Conservation (phyloP, 2,329 filamentous ascomycete species). For the Aspergillus sp. region DNA sequence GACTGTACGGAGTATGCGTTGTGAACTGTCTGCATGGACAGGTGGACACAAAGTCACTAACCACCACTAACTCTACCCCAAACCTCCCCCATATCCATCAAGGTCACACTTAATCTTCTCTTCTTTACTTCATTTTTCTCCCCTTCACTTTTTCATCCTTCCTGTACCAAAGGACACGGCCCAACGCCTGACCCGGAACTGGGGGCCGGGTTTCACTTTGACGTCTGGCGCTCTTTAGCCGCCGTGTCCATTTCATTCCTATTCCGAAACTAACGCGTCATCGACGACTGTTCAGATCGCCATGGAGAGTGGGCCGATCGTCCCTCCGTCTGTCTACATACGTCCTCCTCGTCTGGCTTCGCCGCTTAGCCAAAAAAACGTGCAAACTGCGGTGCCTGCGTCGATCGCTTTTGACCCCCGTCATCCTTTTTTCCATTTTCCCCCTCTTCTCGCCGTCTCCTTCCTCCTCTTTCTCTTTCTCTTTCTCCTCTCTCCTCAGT, state of each 20-base stretch:
- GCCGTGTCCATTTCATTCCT: conserved; percentile 7
- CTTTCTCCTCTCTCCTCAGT: neutral
- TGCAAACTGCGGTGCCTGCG: conserved; percentile 1
- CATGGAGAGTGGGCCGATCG: conserved; percentile 19
- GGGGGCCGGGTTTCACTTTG: conserved; percentile 8
- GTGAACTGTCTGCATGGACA: neutral
- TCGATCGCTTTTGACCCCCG: conserved; percentile 5
- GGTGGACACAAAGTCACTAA: no score
- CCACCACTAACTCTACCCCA: neutral
- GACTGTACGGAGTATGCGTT: no score
- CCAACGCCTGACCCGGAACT: neutral
- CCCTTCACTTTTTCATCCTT: no score
- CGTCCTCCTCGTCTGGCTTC: conserved; percentile 8
- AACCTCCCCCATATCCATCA: neutral
- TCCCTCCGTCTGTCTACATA: conserved; percentile 10
- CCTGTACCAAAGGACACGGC: neutral
- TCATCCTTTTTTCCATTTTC: neutral
- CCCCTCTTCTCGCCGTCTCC: conserved; percentile 2
- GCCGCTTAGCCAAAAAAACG: neutral
- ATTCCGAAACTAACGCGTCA: conserved; percentile 19
- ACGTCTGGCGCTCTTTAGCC: conserved; percentile 1
- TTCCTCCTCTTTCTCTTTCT: neutral
- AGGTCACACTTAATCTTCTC: no score
- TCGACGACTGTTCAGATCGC: conserved; percentile 16
- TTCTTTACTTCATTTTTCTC: no score